phyloP scores from a whole-genome alignment of 2,329 filamentous ascomycete species.

The Fusarium gaditjirri region DNA sequence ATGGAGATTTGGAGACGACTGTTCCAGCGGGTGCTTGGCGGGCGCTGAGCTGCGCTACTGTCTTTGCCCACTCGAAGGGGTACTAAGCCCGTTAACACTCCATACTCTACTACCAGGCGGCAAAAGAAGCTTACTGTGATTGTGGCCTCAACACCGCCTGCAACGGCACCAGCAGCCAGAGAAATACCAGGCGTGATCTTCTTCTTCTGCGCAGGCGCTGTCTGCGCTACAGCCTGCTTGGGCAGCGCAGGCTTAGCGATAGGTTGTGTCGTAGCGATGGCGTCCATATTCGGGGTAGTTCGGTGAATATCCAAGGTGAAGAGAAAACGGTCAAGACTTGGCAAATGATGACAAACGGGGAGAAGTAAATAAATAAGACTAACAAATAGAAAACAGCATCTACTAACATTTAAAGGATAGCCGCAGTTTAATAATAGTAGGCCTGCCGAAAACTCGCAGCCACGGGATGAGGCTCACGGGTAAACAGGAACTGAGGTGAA shows the following conservation, averaged over 20 bases:
- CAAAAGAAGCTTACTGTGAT: slow-evolving; percentile 52
- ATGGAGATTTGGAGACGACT: slow-evolving; percentile 61
- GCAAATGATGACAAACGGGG: not conserved
- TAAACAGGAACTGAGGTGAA: not conserved
- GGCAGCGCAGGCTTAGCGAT: not conserved
- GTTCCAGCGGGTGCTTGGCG: not conserved
- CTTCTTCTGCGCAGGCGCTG: not conserved
- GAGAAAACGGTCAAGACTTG: not conserved
- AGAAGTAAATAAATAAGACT: not conserved
- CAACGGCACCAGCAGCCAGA: slow-evolving; percentile 60
- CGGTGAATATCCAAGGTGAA: not conserved
- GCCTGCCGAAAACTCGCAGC: not conserved
- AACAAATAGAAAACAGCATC: not conserved
- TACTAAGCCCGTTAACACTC: slow-evolving; percentile 53
- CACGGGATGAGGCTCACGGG: not conserved
- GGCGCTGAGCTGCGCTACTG: slow-evolving; percentile 65
- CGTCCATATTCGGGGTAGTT: slow-evolving; percentile 7
- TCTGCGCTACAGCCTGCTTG: not conserved
- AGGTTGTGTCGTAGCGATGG: not conserved
- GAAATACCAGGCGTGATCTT: slow-evolving; percentile 55
- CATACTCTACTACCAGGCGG: rapidly evolving
- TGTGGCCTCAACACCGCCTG: slow-evolving; percentile 63
- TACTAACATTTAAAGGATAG: not conserved
- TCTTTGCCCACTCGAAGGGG: slow-evolving; percentile 76
- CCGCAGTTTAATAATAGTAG: not conserved